phyloP scores from a whole-genome alignment of 495 filamentous ascomycete species.

The Xylaria bambusicola region DNA sequence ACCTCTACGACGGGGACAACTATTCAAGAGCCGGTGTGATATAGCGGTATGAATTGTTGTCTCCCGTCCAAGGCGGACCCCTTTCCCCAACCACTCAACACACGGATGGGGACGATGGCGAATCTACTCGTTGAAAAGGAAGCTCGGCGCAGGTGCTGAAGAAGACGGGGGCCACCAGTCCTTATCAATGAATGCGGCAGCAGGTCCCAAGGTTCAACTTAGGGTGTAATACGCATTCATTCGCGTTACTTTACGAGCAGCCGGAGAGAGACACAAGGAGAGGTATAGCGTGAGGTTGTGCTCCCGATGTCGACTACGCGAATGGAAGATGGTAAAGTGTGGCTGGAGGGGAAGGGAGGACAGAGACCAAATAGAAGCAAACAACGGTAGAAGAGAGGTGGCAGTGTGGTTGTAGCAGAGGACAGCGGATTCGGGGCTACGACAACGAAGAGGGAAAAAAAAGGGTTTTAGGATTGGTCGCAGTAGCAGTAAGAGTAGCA shows the following conservation, averaged over 20 bases:
- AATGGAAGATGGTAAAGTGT: constrained; percentile 9
- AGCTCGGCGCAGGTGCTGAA: constrained; percentile 7
- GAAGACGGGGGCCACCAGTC: background rate
- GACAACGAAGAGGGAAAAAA: constrained; percentile 8
- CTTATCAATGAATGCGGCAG: background rate
- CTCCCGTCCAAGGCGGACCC: constrained; percentile 8
- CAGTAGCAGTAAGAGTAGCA: background rate
- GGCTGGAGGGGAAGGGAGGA: constrained; percentile 14
- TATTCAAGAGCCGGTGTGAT: background rate
- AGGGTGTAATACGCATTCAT: background rate
- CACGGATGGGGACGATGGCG: constrained; percentile 8
- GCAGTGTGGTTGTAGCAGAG: background rate
- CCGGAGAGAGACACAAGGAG: background rate
- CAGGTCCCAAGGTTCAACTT: background rate
- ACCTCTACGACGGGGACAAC: background rate
- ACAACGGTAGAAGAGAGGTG: background rate
- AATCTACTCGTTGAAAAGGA: constrained; percentile 2
- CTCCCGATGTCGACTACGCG: constrained; percentile 6
- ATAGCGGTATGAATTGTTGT: background rate
- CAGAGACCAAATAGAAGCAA: constrained; percentile 1
- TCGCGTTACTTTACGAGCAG: background rate
- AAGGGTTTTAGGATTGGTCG: constrained; percentile 17
- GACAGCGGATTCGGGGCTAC: background rate
- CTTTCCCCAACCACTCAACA: constrained; percentile 17
- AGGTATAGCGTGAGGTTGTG: constrained; percentile 5